These are phyloP conservation scores for Globisporangium carolinianum DNA, from an alignment of 352 stramenopile species.

Conservation along the genomic window DNA sequence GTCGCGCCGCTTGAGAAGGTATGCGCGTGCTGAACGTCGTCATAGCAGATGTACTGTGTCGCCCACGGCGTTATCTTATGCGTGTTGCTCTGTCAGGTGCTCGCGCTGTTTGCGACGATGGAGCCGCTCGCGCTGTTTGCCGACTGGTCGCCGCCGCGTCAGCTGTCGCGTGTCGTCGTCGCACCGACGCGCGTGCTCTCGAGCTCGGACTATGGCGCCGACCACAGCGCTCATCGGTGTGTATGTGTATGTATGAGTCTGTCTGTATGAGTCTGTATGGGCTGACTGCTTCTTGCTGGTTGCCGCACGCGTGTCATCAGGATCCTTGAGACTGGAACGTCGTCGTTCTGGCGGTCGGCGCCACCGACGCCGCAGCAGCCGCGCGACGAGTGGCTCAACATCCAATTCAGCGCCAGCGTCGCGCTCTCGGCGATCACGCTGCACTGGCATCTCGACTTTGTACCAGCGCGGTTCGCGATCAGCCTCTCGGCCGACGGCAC, in stretches of 20 bases:
- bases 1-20: slow-evolving; percentile 62
- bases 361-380: slow-evolving; percentile 14
- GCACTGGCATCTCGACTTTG: slow-evolving; percentile 34
- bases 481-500: slow-evolving; percentile 37
- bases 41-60: background rate
- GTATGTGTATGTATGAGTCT: background rate
- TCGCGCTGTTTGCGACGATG: slow-evolving; percentile 48
- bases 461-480: slow-evolving; percentile 35
- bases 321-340: slow-evolving; percentile 24
- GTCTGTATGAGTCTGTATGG: too few relatives aligned
- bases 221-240: slow-evolving; percentile 46
- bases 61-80: background rate
- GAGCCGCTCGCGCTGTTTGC: slow-evolving; percentile 63
- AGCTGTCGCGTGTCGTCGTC: slow-evolving; percentile 36
- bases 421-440: slow-evolving; percentile 40
- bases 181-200: slow-evolving; percentile 38
- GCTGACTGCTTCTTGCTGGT: background rate
- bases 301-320: slow-evolving; percentile 7
- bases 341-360: slow-evolving; percentile 39
- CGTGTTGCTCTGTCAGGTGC: slow-evolving; percentile 32
- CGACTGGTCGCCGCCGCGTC: slow-evolving; percentile 68
- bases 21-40: background rate
- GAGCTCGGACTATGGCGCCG: slow-evolving; percentile 55
- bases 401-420: slow-evolving; percentile 40
- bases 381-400: slow-evolving; percentile 40